Base-by-base conservation (phyloP, 2,329 filamentous ascomycete genomes). In the Dothistroma septosporum region DNA sequence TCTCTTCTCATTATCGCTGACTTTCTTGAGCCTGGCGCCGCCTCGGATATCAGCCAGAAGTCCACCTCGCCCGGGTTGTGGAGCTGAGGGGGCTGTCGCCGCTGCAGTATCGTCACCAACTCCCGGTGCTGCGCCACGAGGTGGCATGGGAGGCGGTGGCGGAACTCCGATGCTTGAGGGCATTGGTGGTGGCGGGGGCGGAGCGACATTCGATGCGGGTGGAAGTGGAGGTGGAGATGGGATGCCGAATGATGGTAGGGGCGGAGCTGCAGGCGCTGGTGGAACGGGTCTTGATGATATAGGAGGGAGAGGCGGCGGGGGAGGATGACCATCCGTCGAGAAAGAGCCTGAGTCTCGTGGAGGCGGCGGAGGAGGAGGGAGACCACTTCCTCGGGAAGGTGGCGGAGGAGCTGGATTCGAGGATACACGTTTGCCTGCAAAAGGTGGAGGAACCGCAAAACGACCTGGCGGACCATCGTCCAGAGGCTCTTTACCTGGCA, bases 371-470 rank as follows among this genome's bases (percentile, higher is more conserved):
- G 72, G 70, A 12, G 72, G 70, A 28, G 72, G 69, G 19, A 69
- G 62, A 55, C 71, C 72, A 49, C 77, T 77, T 68, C 79, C 74
- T 24, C 76, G 74, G 53, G 80, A 78, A 24, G 79, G 79, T 6
- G 78, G 78, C 24, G 78, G 78, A 63, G 91, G 90, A n/a, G 90
- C 90, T 44, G 90, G 87, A n/a, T 80, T 80, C 48, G 81, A 82
- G 3, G 82, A 79, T 33, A 76, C 68, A 32, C 85, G 78, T 64
- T 87, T 85, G 50, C 89, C 88, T 53, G 83, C 72, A 70, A 95
- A 95, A 2, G 90, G 86, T 7, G 92, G 92, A 58, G 92, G 91
- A 6, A 96, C 90, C 35, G 84, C 85, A 70, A 91, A 92, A 66
- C 81, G 88, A 19, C 61, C 41, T 22, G 66, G 61, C 28, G 63